phyloP scores from a whole-genome alignment of 2,329 filamentous ascomycete species.

The Xylogone sp. region DNA sequence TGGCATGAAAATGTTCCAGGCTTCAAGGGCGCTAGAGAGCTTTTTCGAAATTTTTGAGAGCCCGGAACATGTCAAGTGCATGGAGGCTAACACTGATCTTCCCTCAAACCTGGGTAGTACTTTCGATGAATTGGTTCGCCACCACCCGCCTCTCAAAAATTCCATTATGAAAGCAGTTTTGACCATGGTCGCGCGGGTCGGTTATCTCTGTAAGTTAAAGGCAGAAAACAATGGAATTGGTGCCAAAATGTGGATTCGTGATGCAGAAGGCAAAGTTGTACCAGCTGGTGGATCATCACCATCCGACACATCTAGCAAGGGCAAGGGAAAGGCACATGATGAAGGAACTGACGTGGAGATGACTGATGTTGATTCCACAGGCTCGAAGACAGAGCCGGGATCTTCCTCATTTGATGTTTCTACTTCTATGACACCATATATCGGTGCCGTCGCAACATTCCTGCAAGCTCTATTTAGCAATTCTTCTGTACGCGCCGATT shows the following conservation, averaged over 20 bases:
- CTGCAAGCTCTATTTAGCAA: slow-evolving; percentile 41
- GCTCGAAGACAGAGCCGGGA: neutral
- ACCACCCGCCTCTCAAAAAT: slow-evolving; percentile 80
- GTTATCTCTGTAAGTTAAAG: slow-evolving; percentile 67
- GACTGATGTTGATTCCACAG: slow-evolving; percentile 45
- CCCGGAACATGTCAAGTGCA: slow-evolving; percentile 77
- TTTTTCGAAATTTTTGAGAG: slow-evolving; percentile 98
- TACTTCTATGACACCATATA: slow-evolving; percentile 45
- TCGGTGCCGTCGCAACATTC: slow-evolving; percentile 75
- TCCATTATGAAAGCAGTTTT: slow-evolving; percentile 82
- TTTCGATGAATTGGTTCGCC: slow-evolving; percentile 91
- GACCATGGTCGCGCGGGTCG: slow-evolving; percentile 82
- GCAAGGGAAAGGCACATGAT: slow-evolving; percentile 34
- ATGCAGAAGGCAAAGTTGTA: slow-evolving; percentile 52
- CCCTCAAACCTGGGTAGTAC: slow-evolving; percentile 72
- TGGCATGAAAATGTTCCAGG: slow-evolving; percentile 83
- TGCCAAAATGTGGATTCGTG: slow-evolving; percentile 68
- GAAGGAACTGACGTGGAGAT: slow-evolving; percentile 63
- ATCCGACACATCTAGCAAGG: slow-evolving; percentile 27
- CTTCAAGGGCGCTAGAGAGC: slow-evolving; percentile 75
- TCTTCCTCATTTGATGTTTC: slow-evolving; percentile 16
- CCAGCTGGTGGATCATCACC: slow-evolving; percentile 40
- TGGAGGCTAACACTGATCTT: slow-evolving; percentile 71
- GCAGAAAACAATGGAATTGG: slow-evolving; percentile 69
- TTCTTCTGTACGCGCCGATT: slow-evolving; percentile 39